phyloP scores from a whole-genome alignment of 108 stramenopile genomes.

The Seminavis robusta region DNA sequence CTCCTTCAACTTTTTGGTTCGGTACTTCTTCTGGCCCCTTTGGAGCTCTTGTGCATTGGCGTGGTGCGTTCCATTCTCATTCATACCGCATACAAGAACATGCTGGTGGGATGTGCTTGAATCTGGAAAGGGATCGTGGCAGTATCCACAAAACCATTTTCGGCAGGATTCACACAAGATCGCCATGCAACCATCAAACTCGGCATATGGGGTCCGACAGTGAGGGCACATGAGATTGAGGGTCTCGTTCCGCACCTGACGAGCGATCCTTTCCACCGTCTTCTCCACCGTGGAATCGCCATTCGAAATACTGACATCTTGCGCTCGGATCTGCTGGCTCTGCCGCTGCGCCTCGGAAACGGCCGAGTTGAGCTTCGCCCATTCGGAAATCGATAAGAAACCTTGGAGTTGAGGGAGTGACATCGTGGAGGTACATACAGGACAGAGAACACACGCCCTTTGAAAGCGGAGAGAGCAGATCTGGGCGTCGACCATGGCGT shows the following conservation, averaged over 20 bases:
- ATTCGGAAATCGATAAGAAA: too few relatives aligned
- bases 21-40: background rate
- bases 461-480: too few relatives aligned
- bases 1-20: background rate
- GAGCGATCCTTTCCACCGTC: background rate
- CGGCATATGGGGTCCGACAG: background rate
- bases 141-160: background rate
- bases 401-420: too few relatives aligned
- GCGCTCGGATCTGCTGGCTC: too few relatives aligned
- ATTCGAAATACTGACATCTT: too few relatives aligned
- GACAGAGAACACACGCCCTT: too few relatives aligned
- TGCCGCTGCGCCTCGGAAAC: too few relatives aligned
- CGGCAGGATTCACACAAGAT: background rate
- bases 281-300: too few relatives aligned
- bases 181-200: background rate
- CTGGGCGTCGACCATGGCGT: too few relatives aligned
- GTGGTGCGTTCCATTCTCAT: background rate
- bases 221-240: background rate
- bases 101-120: background rate
- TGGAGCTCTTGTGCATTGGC: background rate
- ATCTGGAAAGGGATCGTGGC: background rate
- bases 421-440: too few relatives aligned
- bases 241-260: background rate
- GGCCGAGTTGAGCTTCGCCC: too few relatives aligned
- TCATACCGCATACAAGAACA: background rate